phyloP scores from a whole-genome alignment of 331 rosid genomes.

The Stylosanthes scabra region DNA sequence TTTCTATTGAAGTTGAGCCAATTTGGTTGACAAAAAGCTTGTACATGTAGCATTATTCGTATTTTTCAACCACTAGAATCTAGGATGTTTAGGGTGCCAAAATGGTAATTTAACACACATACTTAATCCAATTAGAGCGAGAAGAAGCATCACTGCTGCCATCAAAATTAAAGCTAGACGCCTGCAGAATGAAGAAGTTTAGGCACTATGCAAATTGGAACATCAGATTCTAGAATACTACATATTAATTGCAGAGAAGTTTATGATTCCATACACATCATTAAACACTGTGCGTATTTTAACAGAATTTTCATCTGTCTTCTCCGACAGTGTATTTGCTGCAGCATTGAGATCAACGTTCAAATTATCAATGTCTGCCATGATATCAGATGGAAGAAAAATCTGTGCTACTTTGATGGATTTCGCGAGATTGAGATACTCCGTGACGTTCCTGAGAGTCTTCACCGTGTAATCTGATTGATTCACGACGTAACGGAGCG shows the following conservation, averaged over 20 bases:
- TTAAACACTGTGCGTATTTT: slow-evolving; percentile 60
- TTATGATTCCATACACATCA: slow-evolving; percentile 60
- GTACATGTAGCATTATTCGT: no score
- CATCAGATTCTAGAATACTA: slow-evolving; percentile 5
- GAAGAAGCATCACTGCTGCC: slow-evolving; percentile 75
- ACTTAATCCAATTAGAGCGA: slow-evolving; percentile 80
- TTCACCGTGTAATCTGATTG: slow-evolving; percentile 82
- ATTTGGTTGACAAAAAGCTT: no score
- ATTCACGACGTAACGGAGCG: slow-evolving; percentile 74
- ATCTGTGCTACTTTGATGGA: slow-evolving; percentile 74
- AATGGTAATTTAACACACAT: slow-evolving; percentile 33
- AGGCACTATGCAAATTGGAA: slow-evolving; percentile 14
- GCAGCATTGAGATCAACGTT: slow-evolving; percentile 68
- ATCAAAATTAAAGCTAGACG: slow-evolving; percentile 69
- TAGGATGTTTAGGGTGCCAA: no score
- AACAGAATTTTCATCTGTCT: slow-evolving; percentile 64
- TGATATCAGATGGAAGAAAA: slow-evolving; percentile 76
- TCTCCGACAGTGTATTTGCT: slow-evolving; percentile 64
- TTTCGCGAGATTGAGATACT: slow-evolving; percentile 83
- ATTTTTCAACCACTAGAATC: no score
- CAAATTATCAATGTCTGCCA: slow-evolving; percentile 77
- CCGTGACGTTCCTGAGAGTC: slow-evolving; percentile 82
- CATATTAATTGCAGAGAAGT: slow-evolving; percentile 28
- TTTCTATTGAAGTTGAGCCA: no score
- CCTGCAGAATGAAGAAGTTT: slow-evolving; percentile 49